A percentile compares a stretch with the other conserved stretches of the same genome.
phyloP scores from a whole-genome alignment of 345 rosid genomes.

The Draba incana region DNA sequence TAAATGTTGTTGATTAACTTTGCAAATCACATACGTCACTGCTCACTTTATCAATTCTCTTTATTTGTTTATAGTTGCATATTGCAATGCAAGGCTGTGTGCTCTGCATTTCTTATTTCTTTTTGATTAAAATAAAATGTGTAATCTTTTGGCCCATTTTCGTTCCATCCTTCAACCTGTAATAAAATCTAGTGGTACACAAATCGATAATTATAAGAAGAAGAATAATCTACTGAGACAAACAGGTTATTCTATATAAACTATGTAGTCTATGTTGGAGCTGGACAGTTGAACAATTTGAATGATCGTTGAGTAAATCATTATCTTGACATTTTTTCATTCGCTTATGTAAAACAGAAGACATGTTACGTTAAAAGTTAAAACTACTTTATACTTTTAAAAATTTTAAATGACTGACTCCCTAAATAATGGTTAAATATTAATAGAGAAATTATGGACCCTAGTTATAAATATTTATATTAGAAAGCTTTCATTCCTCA shows the following conservation, averaged over 20 bases:
- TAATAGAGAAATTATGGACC: not conserved
- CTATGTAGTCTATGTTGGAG: not conserved
- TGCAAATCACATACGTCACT: no score
- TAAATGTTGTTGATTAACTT: no score
- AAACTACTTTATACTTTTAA: not conserved
- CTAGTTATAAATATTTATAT: not conserved
- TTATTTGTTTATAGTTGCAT: no score
- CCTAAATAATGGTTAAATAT: not conserved
- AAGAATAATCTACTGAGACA: not conserved
- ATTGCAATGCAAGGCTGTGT: no score
- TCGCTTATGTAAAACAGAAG: not conserved
- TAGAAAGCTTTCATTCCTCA: no score
- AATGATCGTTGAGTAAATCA: no score
- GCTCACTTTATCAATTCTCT: no score
- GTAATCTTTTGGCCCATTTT: constrained; percentile 16
- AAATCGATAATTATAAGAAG: not conserved
- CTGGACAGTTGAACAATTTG: not conserved
- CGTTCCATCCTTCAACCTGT: constrained; percentile 1
- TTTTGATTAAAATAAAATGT: not conserved
- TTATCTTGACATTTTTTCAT: not conserved
- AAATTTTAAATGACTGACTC: not conserved
- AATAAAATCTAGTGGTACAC: constrained; percentile 5
- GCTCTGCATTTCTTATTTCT: not conserved
- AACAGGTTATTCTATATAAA: no score
- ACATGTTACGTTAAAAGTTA: not conserved